Evolutionary conservation across 495 filamentous ascomycete genomes (phyloP), one percentile per base, ranked within the genome.

Genomic region (Aspergillus coremiiformis): DNA sequence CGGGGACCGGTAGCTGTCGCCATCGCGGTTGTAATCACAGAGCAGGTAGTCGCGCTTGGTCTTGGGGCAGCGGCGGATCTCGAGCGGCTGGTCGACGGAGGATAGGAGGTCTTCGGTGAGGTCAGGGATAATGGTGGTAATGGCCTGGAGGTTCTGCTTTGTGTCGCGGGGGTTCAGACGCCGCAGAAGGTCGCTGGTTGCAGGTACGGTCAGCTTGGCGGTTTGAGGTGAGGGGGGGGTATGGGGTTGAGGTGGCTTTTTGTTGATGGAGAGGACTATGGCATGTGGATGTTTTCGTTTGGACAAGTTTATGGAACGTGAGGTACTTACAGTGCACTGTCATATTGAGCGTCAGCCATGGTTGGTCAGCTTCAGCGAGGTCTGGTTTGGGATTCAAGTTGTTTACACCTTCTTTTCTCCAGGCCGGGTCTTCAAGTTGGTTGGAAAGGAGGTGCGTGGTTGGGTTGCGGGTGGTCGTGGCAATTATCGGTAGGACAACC

Each of bases 21-120:
- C 94, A 71, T 99, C 93, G 47, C 93, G 90, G 78, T 99, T 99
- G 77, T 97, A 99, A 78, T 99, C 93, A 77, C 93, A 99, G 55
- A 96, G 87, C 35, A 99, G 82, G 74, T 96, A 99, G 73, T 97
- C 93, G 48, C 91, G 86, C 55, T 87, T 89, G 49, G 87, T 89
- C 69, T 90, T 87, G 49, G 78, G 76, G 76, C 93, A 97, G 54
- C 86, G 86, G 52, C 84, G 84, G 42, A 93, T 78, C 44, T 88
- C 83, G 20, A 99, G 84, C 42, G 94, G 94, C 66, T 96, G 90
- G 71, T 99, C 93, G 55, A 97, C 91, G 29, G 90, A 95, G 54
- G 91, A 90, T 53, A 99, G 90, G 23, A 99, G 87, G 65, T 99
- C 93, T 81, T 99, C 93, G 55, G 90, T 92, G 19, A 99, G 83